These are phyloP conservation scores for Alternaria brassicicola DNA, from an alignment of 2,329 filamentous ascomycete species.

Conservation along the genomic window DNA sequence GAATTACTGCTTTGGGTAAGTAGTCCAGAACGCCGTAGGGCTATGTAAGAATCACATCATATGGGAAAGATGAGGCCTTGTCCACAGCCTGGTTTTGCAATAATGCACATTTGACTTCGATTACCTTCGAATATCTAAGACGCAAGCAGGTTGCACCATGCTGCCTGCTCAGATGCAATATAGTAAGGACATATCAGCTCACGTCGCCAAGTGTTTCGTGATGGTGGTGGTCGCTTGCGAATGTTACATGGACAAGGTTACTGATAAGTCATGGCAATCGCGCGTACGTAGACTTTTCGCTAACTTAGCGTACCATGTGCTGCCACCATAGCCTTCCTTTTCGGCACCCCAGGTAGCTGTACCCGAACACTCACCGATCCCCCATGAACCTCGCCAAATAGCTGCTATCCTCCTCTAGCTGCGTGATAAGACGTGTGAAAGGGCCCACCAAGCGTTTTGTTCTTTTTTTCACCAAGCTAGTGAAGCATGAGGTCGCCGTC, in stretches of 20 bases:
- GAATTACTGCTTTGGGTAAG: slow-evolving; percentile 9
- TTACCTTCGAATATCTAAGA: neutral
- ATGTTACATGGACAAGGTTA: slow-evolving; percentile 4
- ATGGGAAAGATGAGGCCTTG: neutral
- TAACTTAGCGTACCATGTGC: slow-evolving; percentile 5
- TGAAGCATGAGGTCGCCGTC: neutral
- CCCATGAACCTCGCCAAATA: neutral
- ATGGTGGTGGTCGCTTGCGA: slow-evolving; percentile 3
- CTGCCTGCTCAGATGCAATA: neutral
- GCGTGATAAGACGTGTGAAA: slow-evolving; percentile 6
- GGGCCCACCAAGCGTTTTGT: neutral
- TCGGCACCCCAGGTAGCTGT: neutral
- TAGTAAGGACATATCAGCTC: neutral
- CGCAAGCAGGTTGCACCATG: neutral
- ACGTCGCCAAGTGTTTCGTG: neutral
- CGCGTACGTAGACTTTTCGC: slow-evolving; percentile 14
- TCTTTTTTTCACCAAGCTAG: neutral
- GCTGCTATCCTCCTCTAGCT: neutral
- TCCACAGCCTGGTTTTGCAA: neutral
- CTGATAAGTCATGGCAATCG: slow-evolving; percentile 19
- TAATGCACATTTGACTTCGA: neutral
- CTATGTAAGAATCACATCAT: neutral
- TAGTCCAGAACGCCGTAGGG: slow-evolving; percentile 3
- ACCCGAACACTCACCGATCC: slow-evolving; percentile 9
- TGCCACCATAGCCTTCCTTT: neutral